Conservation (phyloP, 495 filamentous ascomycete genomes). For the Neurospora sp. region DNA sequence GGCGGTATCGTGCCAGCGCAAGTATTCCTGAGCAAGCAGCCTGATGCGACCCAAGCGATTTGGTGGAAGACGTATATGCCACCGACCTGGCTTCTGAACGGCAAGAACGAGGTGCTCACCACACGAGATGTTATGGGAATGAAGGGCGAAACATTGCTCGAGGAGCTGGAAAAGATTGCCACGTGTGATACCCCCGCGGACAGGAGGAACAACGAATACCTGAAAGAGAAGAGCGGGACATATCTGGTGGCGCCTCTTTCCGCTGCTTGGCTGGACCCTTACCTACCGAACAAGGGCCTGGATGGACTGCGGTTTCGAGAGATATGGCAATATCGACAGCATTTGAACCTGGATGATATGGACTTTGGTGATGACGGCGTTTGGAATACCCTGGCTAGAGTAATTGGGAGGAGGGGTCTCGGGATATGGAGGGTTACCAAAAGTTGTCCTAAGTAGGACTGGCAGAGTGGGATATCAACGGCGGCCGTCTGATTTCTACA, state of each 20-base stretch:
- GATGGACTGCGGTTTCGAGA: constrained; percentile 46
- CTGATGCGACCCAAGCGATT: constrained; percentile 55
- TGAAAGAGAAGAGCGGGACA: constrained; percentile 41
- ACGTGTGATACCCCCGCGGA: constrained; percentile 47
- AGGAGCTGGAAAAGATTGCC: constrained; percentile 46
- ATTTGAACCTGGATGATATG: constrained; percentile 87
- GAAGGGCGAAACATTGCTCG: constrained; percentile 48
- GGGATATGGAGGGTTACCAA: constrained; percentile 67
- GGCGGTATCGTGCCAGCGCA: constrained; percentile 84
- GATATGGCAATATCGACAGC: constrained; percentile 61
- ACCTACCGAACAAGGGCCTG: constrained; percentile 36
- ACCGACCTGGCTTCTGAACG: constrained; percentile 81
- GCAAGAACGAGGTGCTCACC: constrained; percentile 53
- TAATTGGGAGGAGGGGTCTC: constrained; percentile 72
- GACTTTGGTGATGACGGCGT: constrained; percentile 83
- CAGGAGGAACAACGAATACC: constrained; percentile 36
- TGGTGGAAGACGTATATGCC: constrained; percentile 99
- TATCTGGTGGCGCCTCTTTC: constrained; percentile 66
- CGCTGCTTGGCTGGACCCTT: constrained; percentile 59
- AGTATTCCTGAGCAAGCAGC: constrained; percentile 47
- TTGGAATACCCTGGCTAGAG: constrained; percentile 57
- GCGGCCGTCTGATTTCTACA: not conserved
- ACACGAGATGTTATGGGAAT: constrained; percentile 81
- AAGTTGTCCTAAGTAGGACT: constrained; percentile 25
- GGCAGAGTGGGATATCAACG: not conserved